Evolutionary conservation across 768 basidiomycete species (phyloP), one percentile per base, ranked within the genome.

Genomic region (Boletus speciosus): DNA sequence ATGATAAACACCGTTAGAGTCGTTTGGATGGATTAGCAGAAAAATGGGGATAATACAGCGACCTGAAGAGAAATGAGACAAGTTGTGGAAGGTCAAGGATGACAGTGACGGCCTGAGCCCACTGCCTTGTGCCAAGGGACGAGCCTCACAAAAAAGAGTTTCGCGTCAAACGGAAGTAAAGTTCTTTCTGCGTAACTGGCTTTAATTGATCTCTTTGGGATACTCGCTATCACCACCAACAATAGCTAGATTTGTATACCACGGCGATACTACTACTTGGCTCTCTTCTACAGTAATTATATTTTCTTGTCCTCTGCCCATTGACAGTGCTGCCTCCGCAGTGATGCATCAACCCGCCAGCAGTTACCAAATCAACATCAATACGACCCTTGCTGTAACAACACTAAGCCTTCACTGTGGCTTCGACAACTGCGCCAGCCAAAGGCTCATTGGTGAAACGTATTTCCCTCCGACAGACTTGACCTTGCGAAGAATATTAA

Each of bases 31-130:
- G 19, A 54, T 55, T 66, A 55, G 39, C 0, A 23, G 11, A 64
- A 16, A 47, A 16, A 32, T 6, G 21, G n/a, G n/a, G 32, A 36
- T 65, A 67, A 52, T 46, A 62, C 50, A 38, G 45, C 31, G 10
- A 40, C 11, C 14, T 40, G n/a, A 47, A 43, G 49, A 36, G 21
- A 23, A 25, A n/a, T 2, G 12, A 11, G n/a, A 23, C 14, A 6
- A 7, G 45, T 16, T 16, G 37, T 4, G 5, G 14, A 37, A 16
- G 21, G 37, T 23, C 36, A 38, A 45, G 50, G 37, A 39, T 23
- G 47, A 35, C 27, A 7, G 47, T 49, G 38, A 50, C 12, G 39
- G 23, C 23, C 38, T 38, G 35, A 37, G 8, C 43, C 23, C 38
- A 16, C 5, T 51, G 29, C 29, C 29, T 8, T 8, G 6, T 12